These are phyloP conservation scores for Paxillus involutus DNA, from an alignment of 768 basidiomycete species.

Conservation along the genomic window DNA sequence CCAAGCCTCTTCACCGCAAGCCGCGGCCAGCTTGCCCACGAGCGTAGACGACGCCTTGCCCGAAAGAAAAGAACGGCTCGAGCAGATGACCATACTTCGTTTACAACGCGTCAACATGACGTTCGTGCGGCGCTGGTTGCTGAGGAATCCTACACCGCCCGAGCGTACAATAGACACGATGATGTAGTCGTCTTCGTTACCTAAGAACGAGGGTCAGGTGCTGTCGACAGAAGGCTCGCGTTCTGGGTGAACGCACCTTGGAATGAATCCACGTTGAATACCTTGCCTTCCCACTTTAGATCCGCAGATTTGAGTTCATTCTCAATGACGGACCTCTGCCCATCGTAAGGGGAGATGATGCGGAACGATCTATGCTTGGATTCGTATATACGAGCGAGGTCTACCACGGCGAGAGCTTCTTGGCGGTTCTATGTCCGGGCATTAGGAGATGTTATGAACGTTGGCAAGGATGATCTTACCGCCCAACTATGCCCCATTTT, in stretches of 20 bases:
- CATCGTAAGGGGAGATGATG: constrained; percentile 81
- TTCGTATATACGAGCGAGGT: constrained; percentile 53
- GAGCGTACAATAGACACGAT: constrained; percentile 71
- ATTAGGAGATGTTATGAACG: constrained; percentile 2
- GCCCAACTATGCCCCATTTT: constrained; percentile 34
- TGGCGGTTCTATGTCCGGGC: constrained; percentile 49
- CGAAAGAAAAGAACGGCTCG: constrained; percentile 38
- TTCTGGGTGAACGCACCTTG: constrained; percentile 55
- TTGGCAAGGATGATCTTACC: constrained; percentile 17
- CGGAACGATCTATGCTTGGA: constrained; percentile 46
- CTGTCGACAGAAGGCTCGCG: not conserved
- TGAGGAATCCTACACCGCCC: constrained; percentile 60
- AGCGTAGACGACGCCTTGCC: constrained; percentile 19
- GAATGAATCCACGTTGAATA: constrained; percentile 78
- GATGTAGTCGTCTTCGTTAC: constrained; percentile 79
- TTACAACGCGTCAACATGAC: constrained; percentile 84
- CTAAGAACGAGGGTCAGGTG: constrained; percentile 37
- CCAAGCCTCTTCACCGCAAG: constrained; percentile 14
- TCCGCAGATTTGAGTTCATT: constrained; percentile 42
- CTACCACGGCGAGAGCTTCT: constrained; percentile 54
- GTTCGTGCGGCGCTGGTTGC: constrained; percentile 65
- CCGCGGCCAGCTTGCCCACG: constrained; percentile 23
- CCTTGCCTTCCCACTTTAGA: constrained; percentile 60
- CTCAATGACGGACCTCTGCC: constrained; percentile 62
- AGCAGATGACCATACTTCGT: constrained; percentile 69